Percentiles rank a stretch among this genome's conserved stretches.
Conservation (phyloP, 192 early-diverging fungal species). For the Coemansia sp. region DNA sequence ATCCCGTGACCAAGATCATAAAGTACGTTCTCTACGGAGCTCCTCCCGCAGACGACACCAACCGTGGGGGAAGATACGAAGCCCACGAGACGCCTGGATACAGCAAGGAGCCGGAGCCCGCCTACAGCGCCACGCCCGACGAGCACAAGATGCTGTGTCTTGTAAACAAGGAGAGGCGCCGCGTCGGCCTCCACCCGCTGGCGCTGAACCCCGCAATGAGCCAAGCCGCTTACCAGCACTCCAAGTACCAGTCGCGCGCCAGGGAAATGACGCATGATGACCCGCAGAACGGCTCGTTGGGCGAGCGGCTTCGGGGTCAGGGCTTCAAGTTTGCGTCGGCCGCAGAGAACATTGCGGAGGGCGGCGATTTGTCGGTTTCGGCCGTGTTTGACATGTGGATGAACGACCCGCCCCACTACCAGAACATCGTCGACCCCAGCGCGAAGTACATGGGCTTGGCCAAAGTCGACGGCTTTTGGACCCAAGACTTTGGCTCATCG, state of each 20-base stretch:
- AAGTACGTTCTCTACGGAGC: slow-evolving; percentile 32
- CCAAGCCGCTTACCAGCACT: slow-evolving; percentile 47
- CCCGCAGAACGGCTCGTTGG: slow-evolving; percentile 29
- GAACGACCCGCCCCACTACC: slow-evolving; percentile 43
- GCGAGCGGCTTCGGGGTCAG: slow-evolving; percentile 24
- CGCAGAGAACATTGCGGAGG: slow-evolving; percentile 46
- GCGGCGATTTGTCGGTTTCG: slow-evolving; percentile 9
- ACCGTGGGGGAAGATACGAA: background rate
- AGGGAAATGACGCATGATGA: slow-evolving; percentile 47
- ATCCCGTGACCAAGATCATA: slow-evolving; percentile 27
- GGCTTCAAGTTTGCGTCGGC: slow-evolving; percentile 37
- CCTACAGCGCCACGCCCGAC: background rate
- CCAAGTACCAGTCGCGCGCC: slow-evolving; percentile 45
- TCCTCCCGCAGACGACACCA: slow-evolving; percentile 8
- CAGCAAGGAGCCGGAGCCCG: background rate
- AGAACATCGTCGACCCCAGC: slow-evolving; percentile 46
- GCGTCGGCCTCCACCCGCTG: slow-evolving; percentile 23
- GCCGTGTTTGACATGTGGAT: slow-evolving; percentile 52
- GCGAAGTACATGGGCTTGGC: slow-evolving; percentile 49
- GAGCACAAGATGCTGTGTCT: slow-evolving; percentile 44
- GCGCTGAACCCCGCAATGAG: slow-evolving; percentile 34
- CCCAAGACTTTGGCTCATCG: slow-evolving; percentile 53
- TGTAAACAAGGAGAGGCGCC: slow-evolving; percentile 47
- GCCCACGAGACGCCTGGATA: background rate
- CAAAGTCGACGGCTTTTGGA: slow-evolving; percentile 52